Conservation (phyloP, 257 asterid genomes). For the Rauvolfia tetraphylla region DNA sequence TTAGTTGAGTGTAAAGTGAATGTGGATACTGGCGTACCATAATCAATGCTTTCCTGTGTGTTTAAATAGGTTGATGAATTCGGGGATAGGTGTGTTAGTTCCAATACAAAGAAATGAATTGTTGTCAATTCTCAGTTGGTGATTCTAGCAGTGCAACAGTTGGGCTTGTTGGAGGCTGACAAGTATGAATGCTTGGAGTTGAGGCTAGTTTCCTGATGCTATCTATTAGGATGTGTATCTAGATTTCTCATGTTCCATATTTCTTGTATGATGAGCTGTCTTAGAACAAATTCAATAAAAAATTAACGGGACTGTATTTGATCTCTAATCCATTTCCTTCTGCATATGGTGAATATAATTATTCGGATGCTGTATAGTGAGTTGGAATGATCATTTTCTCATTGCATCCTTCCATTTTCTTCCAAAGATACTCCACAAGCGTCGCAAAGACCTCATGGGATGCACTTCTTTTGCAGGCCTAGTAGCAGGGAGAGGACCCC, state of each 20-base stretch:
- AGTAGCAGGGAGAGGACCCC: constrained; percentile 44
- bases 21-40: not conserved
- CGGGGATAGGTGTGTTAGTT: not conserved
- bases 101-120: not conserved
- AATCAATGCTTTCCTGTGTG: not conserved
- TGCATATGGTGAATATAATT: not conserved
- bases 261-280: not conserved
- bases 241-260: not conserved
- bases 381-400: not conserved
- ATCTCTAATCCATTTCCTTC: not conserved
- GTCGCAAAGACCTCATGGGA: constrained; percentile 7
- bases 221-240: not conserved
- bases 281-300: not conserved
- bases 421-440: not conserved
- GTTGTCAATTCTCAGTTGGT: not conserved
- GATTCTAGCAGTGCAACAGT: not conserved
- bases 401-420: not conserved
- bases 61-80: not conserved
- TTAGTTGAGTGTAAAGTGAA: not conserved
- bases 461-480: constrained; percentile 49
- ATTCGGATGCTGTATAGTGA: not conserved
- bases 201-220: not conserved
- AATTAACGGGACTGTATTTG: not conserved
- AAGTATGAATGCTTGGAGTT: not conserved
- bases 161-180: not conserved